Evolutionary conservation across 2,329 filamentous ascomycete species (phyloP).

Genomic region (Ophiostoma piceae): DNA sequence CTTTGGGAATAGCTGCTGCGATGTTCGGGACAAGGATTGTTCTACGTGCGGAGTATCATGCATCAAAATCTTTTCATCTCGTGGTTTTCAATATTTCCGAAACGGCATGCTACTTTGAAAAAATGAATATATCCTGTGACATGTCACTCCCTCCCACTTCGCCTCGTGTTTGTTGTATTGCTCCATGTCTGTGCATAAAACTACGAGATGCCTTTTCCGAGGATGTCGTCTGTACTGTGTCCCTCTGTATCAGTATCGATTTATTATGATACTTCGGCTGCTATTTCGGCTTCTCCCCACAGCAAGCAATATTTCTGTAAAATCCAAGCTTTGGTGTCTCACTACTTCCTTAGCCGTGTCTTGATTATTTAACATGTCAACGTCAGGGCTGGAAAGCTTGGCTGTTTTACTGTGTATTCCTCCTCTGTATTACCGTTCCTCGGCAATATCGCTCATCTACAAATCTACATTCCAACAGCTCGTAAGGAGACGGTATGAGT

Average conservation of each 20-base stretch:
- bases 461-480: background rate
- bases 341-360: background rate
- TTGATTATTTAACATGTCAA: background rate
- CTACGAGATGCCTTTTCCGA: background rate
- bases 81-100: background rate
- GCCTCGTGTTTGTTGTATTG: background rate
- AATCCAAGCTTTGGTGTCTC: background rate
- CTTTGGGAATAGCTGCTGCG: background rate
- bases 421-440: background rate
- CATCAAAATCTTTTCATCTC: background rate
- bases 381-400: too few species aligned
- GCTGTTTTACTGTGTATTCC: too few species aligned
- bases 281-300: background rate
- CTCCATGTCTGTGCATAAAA: conserved; percentile 1
- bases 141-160: background rate
- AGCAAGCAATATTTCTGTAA: background rate
- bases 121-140: background rate
- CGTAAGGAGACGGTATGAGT: background rate
- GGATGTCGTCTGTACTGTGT: too few species aligned
- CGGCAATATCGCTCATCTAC: background rate
- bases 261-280: too few species aligned
- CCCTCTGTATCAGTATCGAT: too few species aligned
- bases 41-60: background rate
- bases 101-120: background rate
- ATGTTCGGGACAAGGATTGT: background rate